phyloP scores from a whole-genome alignment of 2,329 filamentous ascomycete species.

The Aquanectria penicillioides region DNA sequence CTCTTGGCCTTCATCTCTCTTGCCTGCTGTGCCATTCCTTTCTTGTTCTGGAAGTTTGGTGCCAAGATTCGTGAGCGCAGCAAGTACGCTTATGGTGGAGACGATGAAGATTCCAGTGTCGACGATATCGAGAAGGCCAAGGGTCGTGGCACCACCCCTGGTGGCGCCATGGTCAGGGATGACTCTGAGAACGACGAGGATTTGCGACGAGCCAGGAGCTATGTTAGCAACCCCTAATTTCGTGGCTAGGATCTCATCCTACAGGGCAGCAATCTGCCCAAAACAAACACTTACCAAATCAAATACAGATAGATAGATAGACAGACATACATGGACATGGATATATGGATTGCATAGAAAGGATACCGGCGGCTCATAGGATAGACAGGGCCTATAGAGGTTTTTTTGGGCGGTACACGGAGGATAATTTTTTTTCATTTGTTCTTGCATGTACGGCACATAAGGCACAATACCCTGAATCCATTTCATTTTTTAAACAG shows the following conservation, averaged over 20 bases:
- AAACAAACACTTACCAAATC: background rate
- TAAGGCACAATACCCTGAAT: conserved; percentile 38
- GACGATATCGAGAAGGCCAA: conserved; percentile 53
- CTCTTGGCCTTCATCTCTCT: conserved; percentile 79
- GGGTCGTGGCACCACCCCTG: conserved; percentile 28
- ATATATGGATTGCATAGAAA: background rate
- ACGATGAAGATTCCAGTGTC: conserved; percentile 51
- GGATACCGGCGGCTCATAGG: background rate
- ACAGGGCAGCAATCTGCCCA: background rate
- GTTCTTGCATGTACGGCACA: conserved; percentile 28
- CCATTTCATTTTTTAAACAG: conserved; percentile 16
- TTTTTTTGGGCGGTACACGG: conserved; percentile 15
- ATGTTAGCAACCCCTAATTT: conserved; percentile 57
- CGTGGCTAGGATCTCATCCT: background rate
- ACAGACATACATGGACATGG: too few species aligned
- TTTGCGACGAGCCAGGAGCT: conserved; percentile 55
- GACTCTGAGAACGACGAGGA: conserved; percentile 49
- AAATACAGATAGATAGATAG: conserved; percentile 1
- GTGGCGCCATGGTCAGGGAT: conserved; percentile 42
- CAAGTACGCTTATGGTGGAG: conserved; percentile 77
- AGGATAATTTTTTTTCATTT: conserved; percentile 9
- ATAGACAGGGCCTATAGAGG: conserved; percentile 12
- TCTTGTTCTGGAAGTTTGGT: conserved; percentile 82
- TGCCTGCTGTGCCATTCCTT: conserved; percentile 84
- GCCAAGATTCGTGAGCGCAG: conserved; percentile 74